Conservation (phyloP, 208 protist species). For the Crithidia bombi region DNA sequence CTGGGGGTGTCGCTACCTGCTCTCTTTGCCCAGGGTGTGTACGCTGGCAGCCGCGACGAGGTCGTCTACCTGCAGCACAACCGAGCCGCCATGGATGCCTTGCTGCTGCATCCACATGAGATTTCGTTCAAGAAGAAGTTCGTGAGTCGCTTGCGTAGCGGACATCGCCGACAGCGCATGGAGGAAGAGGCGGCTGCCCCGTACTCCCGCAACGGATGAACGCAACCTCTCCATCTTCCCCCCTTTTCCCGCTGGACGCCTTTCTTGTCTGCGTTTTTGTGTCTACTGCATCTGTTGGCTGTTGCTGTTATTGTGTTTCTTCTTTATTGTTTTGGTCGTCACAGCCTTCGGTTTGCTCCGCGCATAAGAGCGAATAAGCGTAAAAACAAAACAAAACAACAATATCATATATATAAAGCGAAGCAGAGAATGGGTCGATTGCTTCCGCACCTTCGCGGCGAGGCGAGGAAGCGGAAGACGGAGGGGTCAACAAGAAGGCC, state of each 20-base stretch:
- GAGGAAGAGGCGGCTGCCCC: conserved; percentile 50
- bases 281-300: neutral
- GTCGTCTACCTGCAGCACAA: conserved; percentile 80
- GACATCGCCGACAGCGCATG: conserved; percentile 64
- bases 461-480: no score
- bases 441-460: no score
- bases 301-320: neutral
- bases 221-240: no score
- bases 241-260: neutral
- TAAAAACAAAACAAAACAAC: no score
- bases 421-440: no score
- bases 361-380: no score
- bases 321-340: no score
- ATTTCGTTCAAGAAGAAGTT: conserved; percentile 75
- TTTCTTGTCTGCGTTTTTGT: conserved; percentile 3
- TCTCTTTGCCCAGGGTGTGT: conserved; percentile 75
- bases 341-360: no score
- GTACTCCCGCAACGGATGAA: conserved; percentile 9
- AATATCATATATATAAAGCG: no score
- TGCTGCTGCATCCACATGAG: conserved; percentile 85
- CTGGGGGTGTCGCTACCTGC: conserved; percentile 41
- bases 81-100: conserved; percentile 65
- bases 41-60: conserved; percentile 60
- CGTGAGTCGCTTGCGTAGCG: conserved; percentile 62
- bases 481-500: no score